Base-by-base conservation (phyloP, 2,329 filamentous ascomycete species). In the Ploettnerulaceae sp. region DNA sequence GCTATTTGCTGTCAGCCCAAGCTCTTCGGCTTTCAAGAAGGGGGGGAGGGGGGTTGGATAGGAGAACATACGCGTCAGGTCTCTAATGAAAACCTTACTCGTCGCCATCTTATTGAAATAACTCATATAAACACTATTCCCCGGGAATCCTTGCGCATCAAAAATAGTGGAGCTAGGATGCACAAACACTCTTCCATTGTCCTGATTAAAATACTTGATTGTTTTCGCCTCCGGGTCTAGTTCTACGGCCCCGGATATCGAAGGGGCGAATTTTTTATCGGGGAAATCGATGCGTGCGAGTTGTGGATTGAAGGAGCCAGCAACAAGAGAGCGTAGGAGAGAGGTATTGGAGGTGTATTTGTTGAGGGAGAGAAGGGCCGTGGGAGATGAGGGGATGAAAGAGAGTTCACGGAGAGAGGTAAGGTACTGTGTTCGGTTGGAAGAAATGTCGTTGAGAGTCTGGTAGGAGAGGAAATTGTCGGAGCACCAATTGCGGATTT, bases 31-130 rank as follows among this genome's bases (percentile, higher is more conserved):
- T 35, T 20, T 21, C 12, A 4, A 24, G 32, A 44, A 35, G 7
- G 38, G 17, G 44, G 15, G 32, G 11, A 17, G 22, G 11, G 3
- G 12, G 31, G 47, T 31, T 20, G 11, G n/a, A 36, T 11, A 32
- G 28, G 11, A 34, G 24, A 31, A 79, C 82, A 69, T 70, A 88
- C 84, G 93, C 11, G 91, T 97, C 36, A 96, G 68, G 61, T 97
- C 91, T 17, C 91, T 75, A 18, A 97, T 81, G 63, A 95, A 97
- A 2, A 95, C 80, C 70, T 97, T 97, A 63, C 79, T 86, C 1
- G 90, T 97, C 3, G 86, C 82, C 69, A 97, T 93, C 67, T 95
- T 89, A 42, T 78, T 86, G 66, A 96, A 96, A 66, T 95, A 97
- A 43, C 82, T 84, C 65, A 98, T 71, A 65, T 91, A 97, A 1